Evolutionary conservation across 805 yeast genomes (phyloP).

Genomic region (Candida krabiensis): DNA sequence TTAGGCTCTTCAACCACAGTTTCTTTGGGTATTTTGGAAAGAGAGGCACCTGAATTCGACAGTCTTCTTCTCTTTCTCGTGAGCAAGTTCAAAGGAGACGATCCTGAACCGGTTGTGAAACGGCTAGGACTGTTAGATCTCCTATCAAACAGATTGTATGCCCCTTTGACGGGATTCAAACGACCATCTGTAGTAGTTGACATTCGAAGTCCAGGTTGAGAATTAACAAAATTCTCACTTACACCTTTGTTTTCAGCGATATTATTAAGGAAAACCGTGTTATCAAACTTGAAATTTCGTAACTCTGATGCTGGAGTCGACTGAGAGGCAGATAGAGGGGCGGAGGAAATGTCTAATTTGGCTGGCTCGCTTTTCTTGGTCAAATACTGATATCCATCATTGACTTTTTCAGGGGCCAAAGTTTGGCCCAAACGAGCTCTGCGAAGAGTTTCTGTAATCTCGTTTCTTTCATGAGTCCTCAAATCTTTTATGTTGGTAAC

Average conservation of each 20-base stretch:
- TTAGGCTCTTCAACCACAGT: too few species aligned
- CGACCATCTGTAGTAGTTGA: constrained; percentile 22
- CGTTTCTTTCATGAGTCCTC: constrained; percentile 6
- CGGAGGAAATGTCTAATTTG: constrained; percentile 15
- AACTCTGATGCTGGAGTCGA: constrained; percentile 7
- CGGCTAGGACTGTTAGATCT: constrained; percentile 8
- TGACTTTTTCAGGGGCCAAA: constrained; percentile 25
- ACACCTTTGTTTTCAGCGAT: constrained; percentile 13
- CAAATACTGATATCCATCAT: constrained; percentile 19
- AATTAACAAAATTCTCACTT: constrained; percentile 22
- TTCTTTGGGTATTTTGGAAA: neutral
- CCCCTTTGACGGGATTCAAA: constrained; percentile 29
- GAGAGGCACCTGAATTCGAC: constrained; percentile 1
- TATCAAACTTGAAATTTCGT: constrained; percentile 12
- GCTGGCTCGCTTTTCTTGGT: constrained; percentile 8
- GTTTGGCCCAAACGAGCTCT: constrained; percentile 29
- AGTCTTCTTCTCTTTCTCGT: constrained; percentile 21
- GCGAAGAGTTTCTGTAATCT: constrained; percentile 23
- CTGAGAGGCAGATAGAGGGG: constrained; percentile 5
- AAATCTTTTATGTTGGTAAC: constrained; percentile 6
- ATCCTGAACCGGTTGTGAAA: neutral
- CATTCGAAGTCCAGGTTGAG: constrained; percentile 23
- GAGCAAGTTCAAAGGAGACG: constrained; percentile 10
- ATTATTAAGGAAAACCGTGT: constrained; percentile 1
- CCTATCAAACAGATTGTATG: constrained; percentile 30